Conservation (phyloP, 805 yeast species). For the Myxozyma mucilagina region DNA sequence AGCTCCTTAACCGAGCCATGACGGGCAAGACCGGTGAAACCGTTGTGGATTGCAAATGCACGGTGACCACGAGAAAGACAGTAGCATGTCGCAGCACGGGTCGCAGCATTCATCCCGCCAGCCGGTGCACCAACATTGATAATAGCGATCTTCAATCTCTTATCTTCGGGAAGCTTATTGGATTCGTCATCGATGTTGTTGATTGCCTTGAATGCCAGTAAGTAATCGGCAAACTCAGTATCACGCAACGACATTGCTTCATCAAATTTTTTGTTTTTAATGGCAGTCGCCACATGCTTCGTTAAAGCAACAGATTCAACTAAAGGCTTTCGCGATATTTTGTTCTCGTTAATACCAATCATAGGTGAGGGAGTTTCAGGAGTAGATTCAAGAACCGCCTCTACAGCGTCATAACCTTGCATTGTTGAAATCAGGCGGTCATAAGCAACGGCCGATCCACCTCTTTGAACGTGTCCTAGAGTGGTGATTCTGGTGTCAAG, state of each 20-base stretch:
- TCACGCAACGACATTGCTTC: constrained; percentile 87
- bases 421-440: constrained; percentile 89
- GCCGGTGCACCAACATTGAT: constrained; percentile 97
- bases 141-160: constrained; percentile 75
- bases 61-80: constrained; percentile 87
- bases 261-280: constrained; percentile 73
- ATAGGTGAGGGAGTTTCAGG: constrained; percentile 93
- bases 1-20: constrained; percentile 79
- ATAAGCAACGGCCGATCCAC: constrained; percentile 96
- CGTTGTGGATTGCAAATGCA: constrained; percentile 88
- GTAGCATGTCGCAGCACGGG: constrained; percentile 85
- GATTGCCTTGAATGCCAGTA: constrained; percentile 68
- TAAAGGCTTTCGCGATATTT: constrained; percentile 78
- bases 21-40: constrained; percentile 86
- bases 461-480: constrained; percentile 97
- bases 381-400: constrained; percentile 83
- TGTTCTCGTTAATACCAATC: constrained; percentile 87
- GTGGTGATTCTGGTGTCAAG: constrained; percentile 94
- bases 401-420: constrained; percentile 97
- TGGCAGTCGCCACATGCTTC: constrained; percentile 86
- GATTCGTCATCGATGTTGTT: constrained; percentile 63
- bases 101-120: constrained; percentile 91
- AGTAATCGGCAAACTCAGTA: constrained; percentile 80
- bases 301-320: constrained; percentile 89
- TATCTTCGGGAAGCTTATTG: constrained; percentile 56